These are phyloP conservation scores for Amylostereum areolatum DNA, from an alignment of 1,284 basidiomycete species.

Conservation along the genomic window DNA sequence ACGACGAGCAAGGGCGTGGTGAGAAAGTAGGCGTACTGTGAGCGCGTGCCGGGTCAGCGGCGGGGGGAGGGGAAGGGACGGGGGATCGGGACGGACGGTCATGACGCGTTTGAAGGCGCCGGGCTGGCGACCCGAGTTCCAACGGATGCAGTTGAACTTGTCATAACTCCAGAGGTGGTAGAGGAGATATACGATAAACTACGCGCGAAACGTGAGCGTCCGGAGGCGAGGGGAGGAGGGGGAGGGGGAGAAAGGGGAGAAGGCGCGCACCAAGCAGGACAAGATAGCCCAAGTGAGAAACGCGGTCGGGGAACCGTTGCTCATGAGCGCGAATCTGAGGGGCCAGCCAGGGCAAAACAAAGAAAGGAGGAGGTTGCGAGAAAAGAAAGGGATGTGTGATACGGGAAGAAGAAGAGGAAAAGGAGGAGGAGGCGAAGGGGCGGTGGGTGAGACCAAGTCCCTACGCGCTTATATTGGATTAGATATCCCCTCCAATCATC, in stretches of 20 bases:
- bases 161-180: slow-evolving; percentile 72
- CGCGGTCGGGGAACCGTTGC: slow-evolving; percentile 59
- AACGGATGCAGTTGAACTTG: slow-evolving; percentile 62
- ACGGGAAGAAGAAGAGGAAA: too few relatives aligned
- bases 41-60: not conserved
- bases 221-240: not conserved
- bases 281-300: slow-evolving; percentile 69
- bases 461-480: too few relatives aligned
- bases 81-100: slow-evolving; percentile 47
- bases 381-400: too few relatives aligned
- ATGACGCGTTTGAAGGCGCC: slow-evolving; percentile 77
- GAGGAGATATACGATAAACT: slow-evolving; percentile 64
- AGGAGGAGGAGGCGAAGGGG: too few relatives aligned
- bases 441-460: too few relatives aligned
- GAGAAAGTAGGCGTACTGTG: slow-evolving; percentile 66
- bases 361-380: too few relatives aligned
- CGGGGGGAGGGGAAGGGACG: not conserved
- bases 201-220: slow-evolving; percentile 2
- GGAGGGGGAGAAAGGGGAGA: too few relatives aligned
- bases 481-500: too few relatives aligned
- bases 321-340: slow-evolving; percentile 37
- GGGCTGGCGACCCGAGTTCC: slow-evolving; percentile 64
- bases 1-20: slow-evolving; percentile 57
- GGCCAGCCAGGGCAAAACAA: not conserved
- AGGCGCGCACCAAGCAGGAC: slow-evolving; percentile 54